Conservation (phyloP, 1,284 basidiomycete genomes). For the Porphyrellus sp. region DNA sequence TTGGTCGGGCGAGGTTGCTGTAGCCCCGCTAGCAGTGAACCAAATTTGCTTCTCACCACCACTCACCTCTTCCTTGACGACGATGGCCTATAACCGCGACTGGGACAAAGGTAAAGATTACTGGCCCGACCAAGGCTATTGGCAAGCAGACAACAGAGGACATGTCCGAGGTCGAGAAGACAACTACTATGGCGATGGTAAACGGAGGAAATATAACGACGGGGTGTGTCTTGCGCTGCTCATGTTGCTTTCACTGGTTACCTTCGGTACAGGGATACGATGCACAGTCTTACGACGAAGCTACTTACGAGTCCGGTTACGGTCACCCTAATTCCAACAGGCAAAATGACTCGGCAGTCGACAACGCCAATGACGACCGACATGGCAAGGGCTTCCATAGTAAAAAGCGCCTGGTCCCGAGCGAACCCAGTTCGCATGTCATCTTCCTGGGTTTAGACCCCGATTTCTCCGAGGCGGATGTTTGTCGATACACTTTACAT, state of each 20-base stretch:
- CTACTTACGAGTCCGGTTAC: constrained; percentile 35
- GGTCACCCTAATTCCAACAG: constrained; percentile 21
- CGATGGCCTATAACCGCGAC: constrained; percentile 75
- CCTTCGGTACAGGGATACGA: constrained; percentile 43
- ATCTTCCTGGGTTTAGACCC: constrained; percentile 89
- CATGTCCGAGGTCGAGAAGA: constrained; percentile 59
- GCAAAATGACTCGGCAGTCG: constrained; percentile 35
- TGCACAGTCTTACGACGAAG: constrained; percentile 26
- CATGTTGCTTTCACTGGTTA: constrained; percentile 31
- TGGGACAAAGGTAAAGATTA: constrained; percentile 74
- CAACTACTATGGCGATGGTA: constrained; percentile 64
- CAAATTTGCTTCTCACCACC: constrained; percentile 15
- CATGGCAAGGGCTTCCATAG: constrained; percentile 41
- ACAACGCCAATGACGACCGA: constrained; percentile 48
- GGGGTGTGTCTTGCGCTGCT: constrained; percentile 47
- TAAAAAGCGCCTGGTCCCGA: constrained; percentile 73
- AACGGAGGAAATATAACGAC: constrained; percentile 73
- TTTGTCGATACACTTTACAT: constrained; percentile 49
- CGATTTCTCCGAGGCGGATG: constrained; percentile 87
- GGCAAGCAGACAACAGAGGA: constrained; percentile 38
- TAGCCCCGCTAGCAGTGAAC: background rate
- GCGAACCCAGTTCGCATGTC: constrained; percentile 82
- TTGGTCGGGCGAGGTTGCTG: constrained; percentile 26
- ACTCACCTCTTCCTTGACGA: constrained; percentile 15
- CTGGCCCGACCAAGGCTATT: constrained; percentile 45